A percentile compares a stretch with the other conserved stretches of the same genome.
Evolutionary conservation across 257 asterid genomes (phyloP).

Genomic region (Nicotiana tabacum): DNA sequence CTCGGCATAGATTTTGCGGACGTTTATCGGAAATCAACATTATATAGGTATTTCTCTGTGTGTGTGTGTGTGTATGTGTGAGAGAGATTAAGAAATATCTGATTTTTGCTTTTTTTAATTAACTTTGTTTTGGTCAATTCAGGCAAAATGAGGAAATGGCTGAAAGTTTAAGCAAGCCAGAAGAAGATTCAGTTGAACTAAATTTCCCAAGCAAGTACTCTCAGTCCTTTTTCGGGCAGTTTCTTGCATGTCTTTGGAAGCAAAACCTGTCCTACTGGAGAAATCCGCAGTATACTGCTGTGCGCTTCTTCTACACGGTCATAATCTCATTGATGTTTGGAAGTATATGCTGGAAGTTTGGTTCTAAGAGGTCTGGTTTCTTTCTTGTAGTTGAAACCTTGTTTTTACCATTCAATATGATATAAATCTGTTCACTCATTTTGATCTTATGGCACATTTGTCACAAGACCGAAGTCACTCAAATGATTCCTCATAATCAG

Average conservation of each 20-base stretch:
- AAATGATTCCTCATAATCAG: not conserved
- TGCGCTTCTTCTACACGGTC: constrained; percentile 75
- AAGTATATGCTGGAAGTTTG: constrained; percentile 86
- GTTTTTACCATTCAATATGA: not conserved
- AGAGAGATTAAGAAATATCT: not conserved
- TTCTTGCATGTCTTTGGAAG: constrained; percentile 88
- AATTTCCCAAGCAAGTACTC: constrained; percentile 73
- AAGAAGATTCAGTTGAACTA: constrained; percentile 46
- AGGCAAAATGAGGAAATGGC: constrained; percentile 69
- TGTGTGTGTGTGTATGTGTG: not conserved
- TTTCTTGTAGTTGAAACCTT: constrained; percentile 14
- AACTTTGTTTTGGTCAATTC: constrained; percentile 11
- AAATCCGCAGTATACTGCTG: constrained; percentile 82
- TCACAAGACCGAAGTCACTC: not conserved
- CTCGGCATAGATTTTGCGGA: constrained; percentile 71
- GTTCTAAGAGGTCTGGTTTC: constrained; percentile 76
- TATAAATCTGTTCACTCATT: not conserved
- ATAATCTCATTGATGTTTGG: constrained; percentile 83
- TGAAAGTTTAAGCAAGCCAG: constrained; percentile 62
- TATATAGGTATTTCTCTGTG: constrained; percentile 42
- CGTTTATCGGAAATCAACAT: constrained; percentile 49
- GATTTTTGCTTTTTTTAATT: not conserved
- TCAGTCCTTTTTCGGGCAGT: constrained; percentile 62
- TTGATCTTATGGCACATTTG: not conserved
- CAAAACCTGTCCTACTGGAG: constrained; percentile 89